Evolutionary conservation across 768 basidiomycete genomes (phyloP), one percentile per base, ranked within the genome.

Genomic region (Xerocomus potaroensis): DNA sequence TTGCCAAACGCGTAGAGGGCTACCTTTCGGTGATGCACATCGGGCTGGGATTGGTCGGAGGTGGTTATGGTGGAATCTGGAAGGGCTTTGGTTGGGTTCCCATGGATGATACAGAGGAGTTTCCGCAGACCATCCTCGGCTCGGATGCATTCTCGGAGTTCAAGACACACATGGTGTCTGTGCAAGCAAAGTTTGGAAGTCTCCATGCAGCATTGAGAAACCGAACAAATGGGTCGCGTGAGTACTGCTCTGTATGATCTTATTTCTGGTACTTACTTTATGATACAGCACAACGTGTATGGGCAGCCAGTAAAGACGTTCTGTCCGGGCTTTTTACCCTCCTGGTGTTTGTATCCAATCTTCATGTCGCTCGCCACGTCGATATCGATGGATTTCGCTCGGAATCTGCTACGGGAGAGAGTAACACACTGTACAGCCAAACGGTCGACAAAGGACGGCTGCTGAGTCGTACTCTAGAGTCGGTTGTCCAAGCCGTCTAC

Each of bases 51-150:
- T 72, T 90, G n/a, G 76, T 87, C 29, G 91, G 91, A 15, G 87
- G 83, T 4, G 91, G 91, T 4, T 71, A 74, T 42, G 90, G 76
- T 19, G 89, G 77, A 8, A 70, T 72, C 18, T 93, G 91, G 91
- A 87, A 81, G 55, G 91, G 89, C 11, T 88, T 90, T 53, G 92
- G 91, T 27, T 93, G 84, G 76, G 78, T 87, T 33, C 72, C 78
- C 21, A 61, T 76, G 35, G 74, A 76, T 31, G 75, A 76, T 24
- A 71, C 75, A 7, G 70, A 71, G 16, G 72, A 72, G 24, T 62
- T 61, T 24, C 77, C 80, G 15, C 68, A 69, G 55, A 73, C 71
- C 38, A 57, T 71, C 30, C 65, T 88, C 43, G 70, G 74, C 16
- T 62, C 73, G 2, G 78, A 80, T 18, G 72, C 79, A 21, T 69